Percentiles rank a stretch among this genome's conserved stretches.
Evolutionary conservation across 2,329 filamentous ascomycete genomes (phyloP).

Genomic region (Pyrenochaeta sp.): DNA sequence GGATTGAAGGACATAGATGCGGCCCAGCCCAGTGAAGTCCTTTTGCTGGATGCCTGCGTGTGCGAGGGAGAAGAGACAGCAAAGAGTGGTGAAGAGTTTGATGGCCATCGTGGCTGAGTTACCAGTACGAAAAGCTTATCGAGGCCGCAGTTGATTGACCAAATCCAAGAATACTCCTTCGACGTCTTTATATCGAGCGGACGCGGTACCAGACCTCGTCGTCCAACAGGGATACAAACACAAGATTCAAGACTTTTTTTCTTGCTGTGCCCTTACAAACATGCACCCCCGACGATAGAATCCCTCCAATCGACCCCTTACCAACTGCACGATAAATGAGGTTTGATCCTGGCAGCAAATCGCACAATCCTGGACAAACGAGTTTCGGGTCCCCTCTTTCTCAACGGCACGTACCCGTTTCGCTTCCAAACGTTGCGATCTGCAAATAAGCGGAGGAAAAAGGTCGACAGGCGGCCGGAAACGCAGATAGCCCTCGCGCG

Average conservation of each 20-base stretch:
- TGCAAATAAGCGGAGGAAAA: neutral
- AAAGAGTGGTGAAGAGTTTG: constrained; percentile 13
- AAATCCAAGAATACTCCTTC: too few species aligned
- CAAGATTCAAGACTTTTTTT: neutral
- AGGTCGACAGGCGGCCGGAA: neutral
- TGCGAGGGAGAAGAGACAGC: constrained; percentile 12
- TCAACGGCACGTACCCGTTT: neutral
- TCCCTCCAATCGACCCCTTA: neutral
- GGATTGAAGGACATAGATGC: constrained; percentile 40
- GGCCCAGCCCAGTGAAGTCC: constrained; percentile 40
- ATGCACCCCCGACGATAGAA: too few species aligned
- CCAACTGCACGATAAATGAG: neutral
- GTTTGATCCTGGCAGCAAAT: neutral
- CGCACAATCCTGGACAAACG: constrained; percentile 3
- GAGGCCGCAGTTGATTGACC: too few species aligned
- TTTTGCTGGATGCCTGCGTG: constrained; percentile 28
- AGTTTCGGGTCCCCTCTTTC: constrained; percentile 8
- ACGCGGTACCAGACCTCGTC: neutral
- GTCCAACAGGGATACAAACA: constrained; percentile 1
- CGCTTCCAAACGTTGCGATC: neutral
- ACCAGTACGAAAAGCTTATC: neutral
- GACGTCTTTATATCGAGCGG: too few species aligned
- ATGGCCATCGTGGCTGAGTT: constrained; percentile 11
- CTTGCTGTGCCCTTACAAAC: neutral
- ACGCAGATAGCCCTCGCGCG: neutral